Conservation (phyloP, 2,329 filamentous ascomycete species). For the Trichoderma polysporum region DNA sequence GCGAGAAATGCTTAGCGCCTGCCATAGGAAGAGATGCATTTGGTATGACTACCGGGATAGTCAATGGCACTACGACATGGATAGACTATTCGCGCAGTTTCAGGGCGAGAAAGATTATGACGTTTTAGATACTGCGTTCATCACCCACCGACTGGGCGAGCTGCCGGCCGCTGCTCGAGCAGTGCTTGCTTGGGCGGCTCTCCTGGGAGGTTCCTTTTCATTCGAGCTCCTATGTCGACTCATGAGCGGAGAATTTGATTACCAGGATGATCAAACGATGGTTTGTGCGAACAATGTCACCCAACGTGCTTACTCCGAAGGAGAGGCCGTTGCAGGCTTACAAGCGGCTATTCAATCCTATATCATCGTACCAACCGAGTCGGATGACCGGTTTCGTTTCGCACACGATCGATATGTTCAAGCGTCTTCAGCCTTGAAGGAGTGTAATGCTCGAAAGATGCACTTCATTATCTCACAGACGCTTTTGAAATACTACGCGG, state of each 20-base stretch:
- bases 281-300: neutral
- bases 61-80: constrained; percentile 81
- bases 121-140: constrained; percentile 78
- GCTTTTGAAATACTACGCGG: constrained; percentile 67
- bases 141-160: constrained; percentile 74
- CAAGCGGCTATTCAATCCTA: constrained; percentile 78
- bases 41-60: constrained; percentile 87
- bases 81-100: constrained; percentile 83
- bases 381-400: constrained; percentile 85
- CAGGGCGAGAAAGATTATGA: constrained; percentile 75
- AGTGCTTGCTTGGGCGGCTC: constrained; percentile 81
- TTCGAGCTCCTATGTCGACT: constrained; percentile 78
- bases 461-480: constrained; percentile 85
- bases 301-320: constrained; percentile 52
- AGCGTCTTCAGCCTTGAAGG: constrained; percentile 67
- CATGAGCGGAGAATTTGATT: constrained; percentile 70
- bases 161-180: constrained; percentile 71
- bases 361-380: constrained; percentile 76
- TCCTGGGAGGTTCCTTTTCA: constrained; percentile 80
- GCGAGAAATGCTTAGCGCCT: constrained; percentile 84
- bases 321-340: constrained; percentile 73
- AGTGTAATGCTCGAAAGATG: constrained; percentile 74
- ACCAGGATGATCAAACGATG: constrained; percentile 40
- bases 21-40: constrained; percentile 81
- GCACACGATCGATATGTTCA: constrained; percentile 84